A percentile compares a stretch with the other conserved stretches of the same genome.
Conservation (phyloP, 2,329 filamentous ascomycete genomes). For the Colletotrichum trifolii region DNA sequence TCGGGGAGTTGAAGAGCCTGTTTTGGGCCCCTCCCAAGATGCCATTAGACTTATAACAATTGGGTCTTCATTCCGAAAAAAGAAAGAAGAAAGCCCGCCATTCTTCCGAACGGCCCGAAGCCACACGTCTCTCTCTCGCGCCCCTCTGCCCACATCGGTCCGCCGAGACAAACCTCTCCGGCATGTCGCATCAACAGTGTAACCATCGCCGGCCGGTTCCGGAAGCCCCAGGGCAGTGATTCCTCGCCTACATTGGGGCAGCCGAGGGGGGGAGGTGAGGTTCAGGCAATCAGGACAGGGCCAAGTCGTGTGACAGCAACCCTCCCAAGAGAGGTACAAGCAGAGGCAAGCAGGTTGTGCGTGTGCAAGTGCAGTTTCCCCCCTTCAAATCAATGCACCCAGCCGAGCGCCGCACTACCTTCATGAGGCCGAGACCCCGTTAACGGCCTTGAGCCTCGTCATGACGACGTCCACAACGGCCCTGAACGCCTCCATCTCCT, state of each 20-base stretch:
- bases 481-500: constrained; percentile 91
- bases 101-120: constrained; percentile 7
- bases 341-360: no score
- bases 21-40: not conserved
- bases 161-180: constrained; percentile 17
- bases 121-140: constrained; percentile 9
- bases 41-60: not conserved
- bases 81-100: not conserved
- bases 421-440: constrained; percentile 11
- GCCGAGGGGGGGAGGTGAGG: not conserved
- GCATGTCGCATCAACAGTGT: constrained; percentile 14
- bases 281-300: not conserved
- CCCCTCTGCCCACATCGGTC: not conserved
- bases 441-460: constrained; percentile 57
- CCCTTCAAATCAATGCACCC: not conserved
- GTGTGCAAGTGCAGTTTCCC: no score
- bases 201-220: constrained; percentile 15
- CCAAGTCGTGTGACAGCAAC: not conserved
- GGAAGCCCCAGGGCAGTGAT: constrained; percentile 8
- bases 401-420: not conserved
- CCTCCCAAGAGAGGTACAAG: no score
- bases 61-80: not conserved
- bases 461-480: constrained; percentile 78
- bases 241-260: not conserved
- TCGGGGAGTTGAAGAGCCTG: no score